Evolutionary conservation across 2,329 filamentous ascomycete genomes (phyloP).

Genomic region (Aspergillus fumigatiaffinis): DNA sequence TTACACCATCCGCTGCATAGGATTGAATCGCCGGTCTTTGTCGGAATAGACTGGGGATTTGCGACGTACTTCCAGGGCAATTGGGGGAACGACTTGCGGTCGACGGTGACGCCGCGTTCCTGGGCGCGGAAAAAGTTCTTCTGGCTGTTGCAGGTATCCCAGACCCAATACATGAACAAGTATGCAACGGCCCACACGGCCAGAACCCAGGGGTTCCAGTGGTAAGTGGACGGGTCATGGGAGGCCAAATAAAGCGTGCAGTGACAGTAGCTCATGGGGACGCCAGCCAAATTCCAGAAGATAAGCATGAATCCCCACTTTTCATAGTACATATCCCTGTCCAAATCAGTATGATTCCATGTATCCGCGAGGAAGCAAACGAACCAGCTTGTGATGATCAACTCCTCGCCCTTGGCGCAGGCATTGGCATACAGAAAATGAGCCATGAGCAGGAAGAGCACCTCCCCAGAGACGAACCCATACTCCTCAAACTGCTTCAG

Average conservation of each 20-base stretch:
- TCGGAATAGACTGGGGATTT: slow-evolving; percentile 73
- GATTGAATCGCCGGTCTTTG: slow-evolving; percentile 68
- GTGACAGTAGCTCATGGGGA: slow-evolving; percentile 87
- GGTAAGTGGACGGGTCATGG: slow-evolving; percentile 71
- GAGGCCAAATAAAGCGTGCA: slow-evolving; percentile 84
- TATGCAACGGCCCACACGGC: slow-evolving; percentile 63
- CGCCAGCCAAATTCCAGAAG: slow-evolving; percentile 93
- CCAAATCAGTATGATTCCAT: background rate
- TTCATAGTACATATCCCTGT: slow-evolving; percentile 85
- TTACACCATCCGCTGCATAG: slow-evolving; percentile 79
- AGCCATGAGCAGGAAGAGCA: slow-evolving; percentile 76
- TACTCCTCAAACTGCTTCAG: slow-evolving; percentile 76
- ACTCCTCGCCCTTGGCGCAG: slow-evolving; percentile 84
- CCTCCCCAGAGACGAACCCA: slow-evolving; percentile 78
- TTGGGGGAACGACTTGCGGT: slow-evolving; percentile 78
- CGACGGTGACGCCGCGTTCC: slow-evolving; percentile 64
- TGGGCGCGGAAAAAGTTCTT: slow-evolving; percentile 84
- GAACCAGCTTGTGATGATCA: slow-evolving; percentile 79
- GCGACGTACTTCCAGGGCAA: slow-evolving; percentile 77
- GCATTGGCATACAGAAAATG: slow-evolving; percentile 90
- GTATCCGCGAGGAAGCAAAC: slow-evolving; percentile 12
- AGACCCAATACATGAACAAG: slow-evolving; percentile 80
- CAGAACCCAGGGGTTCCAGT: slow-evolving; percentile 66
- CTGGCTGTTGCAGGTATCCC: slow-evolving; percentile 87
- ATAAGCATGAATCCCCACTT: slow-evolving; percentile 97